Evolutionary conservation across 495 filamentous ascomycete species (phyloP), one percentile per base, ranked within the genome.

Genomic region (Hypoxylon rickii): DNA sequence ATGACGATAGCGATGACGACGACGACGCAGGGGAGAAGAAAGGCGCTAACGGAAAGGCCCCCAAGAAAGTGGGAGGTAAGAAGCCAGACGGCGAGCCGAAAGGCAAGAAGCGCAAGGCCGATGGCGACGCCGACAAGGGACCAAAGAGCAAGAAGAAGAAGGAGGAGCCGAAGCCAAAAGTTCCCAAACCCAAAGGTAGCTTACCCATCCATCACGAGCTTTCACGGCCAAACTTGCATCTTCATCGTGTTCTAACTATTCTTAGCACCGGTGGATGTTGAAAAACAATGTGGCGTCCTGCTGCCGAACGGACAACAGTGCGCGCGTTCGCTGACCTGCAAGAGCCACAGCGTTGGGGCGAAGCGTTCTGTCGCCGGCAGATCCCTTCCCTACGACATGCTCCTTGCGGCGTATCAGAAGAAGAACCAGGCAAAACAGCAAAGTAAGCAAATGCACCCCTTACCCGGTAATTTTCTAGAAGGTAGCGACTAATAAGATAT

Each of bases 401-500:
- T 98, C 19, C 81, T 98, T 17, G 84, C 89, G 21, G 88, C 90
- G 13, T 97, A 98, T 70, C 94, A 98, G 76, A 97, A 97, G 80
- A 96, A 96, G 79, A 98, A 97, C 68, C 94, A 97, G 73, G 94
- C 94, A 10, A 93, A 95, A 63, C 89, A 94, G 75, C 93, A 97
- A 69, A 95, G 89, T 92, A 81, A 59, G 82, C 37, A 33, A 31
- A 26, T 6, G 24, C 18, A 10, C 38, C 3, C 21, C 12, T 3
- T 44, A 29, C 24, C 24, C 10, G 24, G 10, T 22, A 18, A 1
- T 22, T n/a, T 12, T 22, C 38, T 49, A 38, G 46, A n/a, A 8
- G 12, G 38, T 40, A 26, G 40, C 20, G 44, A 55, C 70, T 72
- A 61, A 74, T 47, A n/a, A n/a, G n/a, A 32, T 32, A 13, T 31